These are phyloP conservation scores for Corchorus capsularis DNA, from an alignment of 345 rosid species.

Conservation along the genomic window DNA sequence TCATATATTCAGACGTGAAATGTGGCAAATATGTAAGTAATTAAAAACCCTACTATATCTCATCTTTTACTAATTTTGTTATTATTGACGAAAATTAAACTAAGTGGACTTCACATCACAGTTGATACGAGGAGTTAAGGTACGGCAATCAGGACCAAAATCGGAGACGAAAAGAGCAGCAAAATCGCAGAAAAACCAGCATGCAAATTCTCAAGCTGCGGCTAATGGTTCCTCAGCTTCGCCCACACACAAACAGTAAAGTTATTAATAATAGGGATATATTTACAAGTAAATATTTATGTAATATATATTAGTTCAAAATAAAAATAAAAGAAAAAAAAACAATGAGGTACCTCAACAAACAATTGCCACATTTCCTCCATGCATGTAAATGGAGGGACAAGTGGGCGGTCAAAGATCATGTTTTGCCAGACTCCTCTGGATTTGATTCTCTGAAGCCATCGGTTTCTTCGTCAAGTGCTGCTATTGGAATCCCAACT, in stretches of 20 bases:
- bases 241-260: slow-evolving; percentile 28
- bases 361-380: slow-evolving; percentile 36
- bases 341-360: neutral
- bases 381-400: slow-evolving; percentile 45
- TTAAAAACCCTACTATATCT: neutral
- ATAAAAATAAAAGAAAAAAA: slow-evolving; percentile 2
- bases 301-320: too few relatives aligned
- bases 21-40: slow-evolving; percentile 90
- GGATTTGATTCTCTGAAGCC: neutral
- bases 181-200: slow-evolving; percentile 64
- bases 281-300: neutral
- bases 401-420: slow-evolving; percentile 33
- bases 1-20: slow-evolving; percentile 87
- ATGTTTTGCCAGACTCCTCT: neutral
- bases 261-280: slow-evolving; percentile 14
- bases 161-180: slow-evolving; percentile 61
- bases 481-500: neutral
- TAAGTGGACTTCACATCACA: slow-evolving; percentile 22
- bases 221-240: slow-evolving; percentile 31
- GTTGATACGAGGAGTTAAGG: slow-evolving; percentile 98
- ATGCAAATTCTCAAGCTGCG: slow-evolving; percentile 42
- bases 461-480: neutral
- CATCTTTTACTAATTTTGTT: neutral
- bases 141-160: slow-evolving; percentile 72
- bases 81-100: neutral